Evolutionary conservation across 179 eudicot genomes (phyloP), one percentile per base, ranked within the genome.

Genomic region (Silene coronaria): DNA sequence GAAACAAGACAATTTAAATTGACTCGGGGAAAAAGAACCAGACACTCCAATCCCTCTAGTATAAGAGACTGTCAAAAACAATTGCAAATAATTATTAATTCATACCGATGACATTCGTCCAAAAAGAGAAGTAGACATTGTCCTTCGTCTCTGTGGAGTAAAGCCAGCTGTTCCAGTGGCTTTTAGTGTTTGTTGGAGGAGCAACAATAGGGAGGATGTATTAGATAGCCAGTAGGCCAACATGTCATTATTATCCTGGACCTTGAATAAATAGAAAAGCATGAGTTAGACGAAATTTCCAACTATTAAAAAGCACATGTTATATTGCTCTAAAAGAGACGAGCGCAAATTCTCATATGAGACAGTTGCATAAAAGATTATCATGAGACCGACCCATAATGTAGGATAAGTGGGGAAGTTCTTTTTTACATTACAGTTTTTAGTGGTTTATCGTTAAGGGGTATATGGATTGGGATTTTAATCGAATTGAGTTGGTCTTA

Each of bases 91-190:
- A 26, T n/a, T 10, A 36, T 22, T 66, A 42, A 17, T 16, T 70
- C 84, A 73, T 91, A 96, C 99, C 67, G 94, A 97, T 16, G 99
- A 93, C 98, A 96, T 96, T 83, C 99, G 89, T 76, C 97, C 99
- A 76, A 93, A 96, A 60, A 93, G 90, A 67, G 99, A 88, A 62
- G 96, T 90, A 14, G 98, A 91, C 85, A 91, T 83, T 71, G 99
- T 80, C 82, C 99, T 88, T 70, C 98, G 86, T 71, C 97, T 69
- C 76, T 91, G 98, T 53, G 98, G 99, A 80, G 96, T 93, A 83
- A 88, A 81, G 79, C 93, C 90, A 82, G 97, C 92, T 32, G 98
- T 91, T 58, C 99, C 99, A 70, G 90, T 84, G 76, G 98, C 97
- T 90, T 93, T 96, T 23, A 96, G 94, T 70, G 99, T 96, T 86